phyloP scores from a whole-genome alignment of 371 early-diverging fungal species.

The Coemansia sp. region DNA sequence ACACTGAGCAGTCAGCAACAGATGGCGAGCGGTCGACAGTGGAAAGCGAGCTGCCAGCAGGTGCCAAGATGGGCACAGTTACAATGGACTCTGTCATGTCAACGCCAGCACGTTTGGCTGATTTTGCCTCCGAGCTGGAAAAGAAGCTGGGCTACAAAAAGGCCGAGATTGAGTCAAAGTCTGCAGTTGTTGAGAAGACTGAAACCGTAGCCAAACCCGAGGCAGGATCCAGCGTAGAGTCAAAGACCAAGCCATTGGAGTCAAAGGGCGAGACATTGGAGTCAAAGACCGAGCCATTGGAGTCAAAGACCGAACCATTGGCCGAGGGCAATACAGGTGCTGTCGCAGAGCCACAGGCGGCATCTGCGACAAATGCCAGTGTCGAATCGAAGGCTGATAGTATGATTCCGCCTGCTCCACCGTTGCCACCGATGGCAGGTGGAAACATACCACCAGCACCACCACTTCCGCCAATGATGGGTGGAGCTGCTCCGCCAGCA shows the following conservation, averaged over 20 bases:
- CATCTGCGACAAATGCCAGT: neutral
- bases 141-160: conserved; percentile 37
- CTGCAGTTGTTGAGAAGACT: neutral
- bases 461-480: conserved; percentile 54
- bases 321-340: no score
- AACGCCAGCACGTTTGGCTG: conserved; percentile 37
- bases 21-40: neutral
- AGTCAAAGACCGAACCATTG: no score
- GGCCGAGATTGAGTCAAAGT: neutral
- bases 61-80: conserved; percentile 45
- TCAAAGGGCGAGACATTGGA: neutral
- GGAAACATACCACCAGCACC: conserved; percentile 24
- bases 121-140: conserved; percentile 45
- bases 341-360: neutral
- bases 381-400: neutral
- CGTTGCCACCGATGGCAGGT: conserved; percentile 2
- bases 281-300: neutral
- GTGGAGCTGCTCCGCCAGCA: neutral
- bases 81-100: conserved; percentile 48
- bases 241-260: neutral
- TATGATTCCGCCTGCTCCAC: conserved; percentile 11
- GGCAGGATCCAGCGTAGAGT: neutral
- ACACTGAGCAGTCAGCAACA: neutral
- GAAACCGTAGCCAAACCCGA: neutral
- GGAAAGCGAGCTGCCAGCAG: conserved; percentile 21